Base-by-base conservation (phyloP, 2,329 filamentous ascomycete species). In the Alternaria brassicae region DNA sequence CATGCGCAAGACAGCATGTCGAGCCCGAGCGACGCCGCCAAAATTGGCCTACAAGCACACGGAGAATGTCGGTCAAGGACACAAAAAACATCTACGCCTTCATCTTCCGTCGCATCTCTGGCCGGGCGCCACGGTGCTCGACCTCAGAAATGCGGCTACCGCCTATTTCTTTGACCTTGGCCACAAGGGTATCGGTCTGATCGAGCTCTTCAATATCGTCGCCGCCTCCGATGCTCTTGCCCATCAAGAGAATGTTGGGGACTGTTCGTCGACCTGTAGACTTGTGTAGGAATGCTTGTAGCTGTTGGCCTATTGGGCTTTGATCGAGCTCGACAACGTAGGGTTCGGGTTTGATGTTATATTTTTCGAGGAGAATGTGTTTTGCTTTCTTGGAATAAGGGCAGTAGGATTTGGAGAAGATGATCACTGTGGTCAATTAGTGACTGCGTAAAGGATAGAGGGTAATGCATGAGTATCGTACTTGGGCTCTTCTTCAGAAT, bases 341-440 rank as follows among this genome's bases (percentile, higher is more conserved):
- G 0, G 95, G 95, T 10, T 86, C 80, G 0, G 95, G 95, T 1
- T 87, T 85, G 74, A 99, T 96, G 54, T 82, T 83, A 82, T 98
- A 98, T 69, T 90, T 89, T 21, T 93, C 87, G 40, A 97, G 86
- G 39, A 99, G 86, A 56, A 98, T 86, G 41, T 84, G 83, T 80
- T 99, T 99, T 44, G 95, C 95, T 68, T 88, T 88, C 74, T 88
- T 90, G 51, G 93, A 97, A 80, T 86, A 89, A 1, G 91, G 92
- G 78, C 95, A 99, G 80, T 94, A 97, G 1, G 91, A 87, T 79
- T 99, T 98, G 65, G 93, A 97, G 81, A 98, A 98, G 70, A 99
- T 92, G 76, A 97, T 91, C 60, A 98, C 92, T 95, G 66, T 6
- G 27, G 13, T 17, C 6, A 7, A 23, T 70, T 59, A 70, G 62